phyloP scores from a whole-genome alignment of 164 flowering plant species.

The Buxus sempervirens region DNA sequence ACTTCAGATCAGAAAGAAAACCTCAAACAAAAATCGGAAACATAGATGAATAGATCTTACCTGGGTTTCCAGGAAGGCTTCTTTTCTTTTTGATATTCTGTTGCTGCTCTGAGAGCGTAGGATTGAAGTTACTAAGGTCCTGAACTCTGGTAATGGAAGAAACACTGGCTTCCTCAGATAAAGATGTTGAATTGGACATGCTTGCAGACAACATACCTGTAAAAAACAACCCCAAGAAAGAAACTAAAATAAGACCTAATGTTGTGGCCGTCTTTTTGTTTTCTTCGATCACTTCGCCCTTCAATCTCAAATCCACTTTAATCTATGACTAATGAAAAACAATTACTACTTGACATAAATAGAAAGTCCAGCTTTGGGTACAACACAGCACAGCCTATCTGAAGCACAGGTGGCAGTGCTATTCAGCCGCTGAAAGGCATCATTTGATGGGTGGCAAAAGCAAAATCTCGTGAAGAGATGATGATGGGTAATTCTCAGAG shows the following conservation, averaged over 20 bases:
- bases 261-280: constrained; percentile 4
- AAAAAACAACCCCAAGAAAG: constrained; percentile 17
- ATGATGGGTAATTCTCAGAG: constrained; percentile 38
- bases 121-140: constrained; percentile 39
- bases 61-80: constrained; percentile 90
- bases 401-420: constrained; percentile 21
- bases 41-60: constrained; percentile 21
- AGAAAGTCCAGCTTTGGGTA: neutral
- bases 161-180: constrained; percentile 68
- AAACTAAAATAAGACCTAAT: constrained; percentile 21
- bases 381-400: constrained; percentile 6
- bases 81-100: constrained; percentile 72
- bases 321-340: neutral
- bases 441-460: constrained; percentile 29
- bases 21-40: neutral
- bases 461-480: constrained; percentile 49
- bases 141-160: constrained; percentile 48
- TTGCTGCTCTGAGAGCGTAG: constrained; percentile 25
- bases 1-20: neutral
- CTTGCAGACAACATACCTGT: constrained; percentile 43
- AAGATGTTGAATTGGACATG: constrained; percentile 66
- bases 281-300: constrained; percentile 8
- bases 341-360: neutral
- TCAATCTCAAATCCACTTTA: constrained; percentile 3
- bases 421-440: constrained; percentile 33